Percentiles rank a stretch among this genome's conserved stretches.
phyloP scores from a whole-genome alignment of 306 rosid genomes.

The Castanea crenata region DNA sequence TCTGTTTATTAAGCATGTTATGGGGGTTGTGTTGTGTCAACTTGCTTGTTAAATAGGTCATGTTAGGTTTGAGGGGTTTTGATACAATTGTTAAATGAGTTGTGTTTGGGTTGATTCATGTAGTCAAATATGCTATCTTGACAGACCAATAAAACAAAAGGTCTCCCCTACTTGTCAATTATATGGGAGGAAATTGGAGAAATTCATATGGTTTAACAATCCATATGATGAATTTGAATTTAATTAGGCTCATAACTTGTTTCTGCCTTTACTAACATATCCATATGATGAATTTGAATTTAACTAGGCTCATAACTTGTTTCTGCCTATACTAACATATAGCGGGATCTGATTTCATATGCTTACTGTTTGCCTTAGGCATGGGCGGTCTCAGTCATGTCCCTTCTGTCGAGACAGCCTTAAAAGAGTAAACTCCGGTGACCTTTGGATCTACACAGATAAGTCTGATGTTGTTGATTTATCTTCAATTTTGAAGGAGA shows the following conservation, averaged over 20 bases:
- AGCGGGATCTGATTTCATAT: slow-evolving; percentile 4
- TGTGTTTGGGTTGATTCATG: too few relatives aligned
- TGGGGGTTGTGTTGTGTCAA: too few relatives aligned
- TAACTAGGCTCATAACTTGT: neutral
- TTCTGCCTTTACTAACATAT: slow-evolving; percentile 1
- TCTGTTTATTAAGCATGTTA: too few relatives aligned
- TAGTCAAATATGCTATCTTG: too few relatives aligned
- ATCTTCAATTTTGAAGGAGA: slow-evolving; percentile 57
- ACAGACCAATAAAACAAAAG: too few relatives aligned
- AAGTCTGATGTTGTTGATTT: slow-evolving; percentile 53
- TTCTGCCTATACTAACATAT: slow-evolving; percentile 1
- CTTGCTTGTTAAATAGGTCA: too few relatives aligned
- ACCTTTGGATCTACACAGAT: slow-evolving; percentile 84
- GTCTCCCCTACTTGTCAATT: too few relatives aligned
- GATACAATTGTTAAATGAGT: too few relatives aligned
- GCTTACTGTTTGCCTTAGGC: slow-evolving; percentile 46
- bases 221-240: neutral
- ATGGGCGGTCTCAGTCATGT: slow-evolving; percentile 70
- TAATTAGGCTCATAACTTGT: neutral
- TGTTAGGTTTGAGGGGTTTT: too few relatives aligned
- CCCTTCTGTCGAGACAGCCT: slow-evolving; percentile 92
- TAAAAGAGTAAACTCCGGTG: slow-evolving; percentile 65
- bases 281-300: neutral
- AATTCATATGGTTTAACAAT: neutral
- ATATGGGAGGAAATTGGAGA: neutral